phyloP scores from a whole-genome alignment of 345 rosid species.

The Trapa bicornis region DNA sequence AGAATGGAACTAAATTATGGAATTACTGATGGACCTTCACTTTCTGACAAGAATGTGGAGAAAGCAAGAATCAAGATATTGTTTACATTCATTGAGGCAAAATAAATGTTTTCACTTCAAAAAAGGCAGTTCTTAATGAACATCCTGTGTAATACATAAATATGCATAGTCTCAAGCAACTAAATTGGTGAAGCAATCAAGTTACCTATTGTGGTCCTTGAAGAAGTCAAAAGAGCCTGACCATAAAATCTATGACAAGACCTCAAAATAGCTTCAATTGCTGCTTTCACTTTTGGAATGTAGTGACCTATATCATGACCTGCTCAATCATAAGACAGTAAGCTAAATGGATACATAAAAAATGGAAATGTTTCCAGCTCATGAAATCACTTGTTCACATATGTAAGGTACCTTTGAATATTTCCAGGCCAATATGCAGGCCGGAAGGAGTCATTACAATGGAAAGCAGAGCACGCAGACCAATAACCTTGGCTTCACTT shows the following conservation, averaged over 20 bases:
- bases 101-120: background rate
- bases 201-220: conserved; percentile 76
- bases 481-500: conserved; percentile 96
- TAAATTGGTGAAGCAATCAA: background rate
- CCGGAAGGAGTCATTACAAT: conserved; percentile 89
- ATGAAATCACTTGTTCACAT: background rate
- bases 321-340: conserved; percentile 23
- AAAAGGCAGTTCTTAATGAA: background rate
- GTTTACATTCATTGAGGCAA: background rate
- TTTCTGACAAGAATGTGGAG: background rate
- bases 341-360: conserved; percentile 1
- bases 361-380: conserved; percentile 6
- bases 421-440: conserved; percentile 79
- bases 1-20: background rate
- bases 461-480: conserved; percentile 91
- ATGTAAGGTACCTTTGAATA: conserved; percentile 55
- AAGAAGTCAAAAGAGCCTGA: conserved; percentile 88
- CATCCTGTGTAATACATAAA: background rate
- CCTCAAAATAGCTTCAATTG: conserved; percentile 86
- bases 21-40: background rate
- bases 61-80: background rate
- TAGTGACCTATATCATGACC: conserved; percentile 82
- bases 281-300: conserved; percentile 96
- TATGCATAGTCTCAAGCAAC: no score
- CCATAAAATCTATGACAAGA: conserved; percentile 76